phyloP scores from a whole-genome alignment of 257 asterid species.

The Lithospermum erythrorhizon region DNA sequence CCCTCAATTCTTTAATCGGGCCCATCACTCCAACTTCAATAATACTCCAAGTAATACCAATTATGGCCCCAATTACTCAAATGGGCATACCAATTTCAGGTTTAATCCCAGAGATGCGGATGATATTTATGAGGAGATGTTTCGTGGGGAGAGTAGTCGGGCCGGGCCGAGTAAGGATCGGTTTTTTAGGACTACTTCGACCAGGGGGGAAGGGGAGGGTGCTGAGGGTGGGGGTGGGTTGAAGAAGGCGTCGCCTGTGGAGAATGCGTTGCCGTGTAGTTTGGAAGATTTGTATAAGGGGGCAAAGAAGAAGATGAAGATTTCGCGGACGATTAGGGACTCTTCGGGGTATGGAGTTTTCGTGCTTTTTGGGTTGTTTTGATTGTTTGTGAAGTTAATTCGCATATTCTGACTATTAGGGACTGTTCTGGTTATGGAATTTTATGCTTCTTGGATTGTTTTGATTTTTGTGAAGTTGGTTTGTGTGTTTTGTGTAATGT shows the following conservation, averaged over 20 bases:
- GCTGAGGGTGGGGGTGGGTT: conserved; percentile 34
- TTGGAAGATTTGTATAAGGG: conserved; percentile 87
- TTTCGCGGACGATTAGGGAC: conserved; percentile 61
- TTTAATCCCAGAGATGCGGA: conserved; percentile 87
- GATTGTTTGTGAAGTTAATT: too few species aligned
- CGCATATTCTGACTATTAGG: too few species aligned
- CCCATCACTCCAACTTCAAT: conserved; percentile 1
- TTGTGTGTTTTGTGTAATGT: too few species aligned
- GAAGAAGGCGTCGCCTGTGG: conserved; percentile 69
- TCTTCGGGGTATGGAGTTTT: conserved; percentile 47
- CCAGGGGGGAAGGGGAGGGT: conserved; percentile 33
- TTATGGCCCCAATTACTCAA: conserved; percentile 16
- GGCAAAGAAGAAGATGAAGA: conserved; percentile 79
- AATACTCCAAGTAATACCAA: conserved; percentile 11
- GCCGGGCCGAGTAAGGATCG: conserved; percentile 43
- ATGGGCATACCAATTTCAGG: conserved; percentile 29
- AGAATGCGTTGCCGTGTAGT: conserved; percentile 63
- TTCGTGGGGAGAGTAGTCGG: conserved; percentile 43
- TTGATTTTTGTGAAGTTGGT: too few species aligned
- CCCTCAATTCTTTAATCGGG: conserved; percentile 5
- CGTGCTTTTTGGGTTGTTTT: background rate
- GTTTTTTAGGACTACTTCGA: conserved; percentile 56
- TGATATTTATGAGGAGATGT: conserved; percentile 76
- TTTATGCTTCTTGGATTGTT: too few species aligned
- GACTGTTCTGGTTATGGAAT: too few species aligned